phyloP scores from a whole-genome alignment of 208 protist species.

The Acanthamoeba culbertsoni region DNA sequence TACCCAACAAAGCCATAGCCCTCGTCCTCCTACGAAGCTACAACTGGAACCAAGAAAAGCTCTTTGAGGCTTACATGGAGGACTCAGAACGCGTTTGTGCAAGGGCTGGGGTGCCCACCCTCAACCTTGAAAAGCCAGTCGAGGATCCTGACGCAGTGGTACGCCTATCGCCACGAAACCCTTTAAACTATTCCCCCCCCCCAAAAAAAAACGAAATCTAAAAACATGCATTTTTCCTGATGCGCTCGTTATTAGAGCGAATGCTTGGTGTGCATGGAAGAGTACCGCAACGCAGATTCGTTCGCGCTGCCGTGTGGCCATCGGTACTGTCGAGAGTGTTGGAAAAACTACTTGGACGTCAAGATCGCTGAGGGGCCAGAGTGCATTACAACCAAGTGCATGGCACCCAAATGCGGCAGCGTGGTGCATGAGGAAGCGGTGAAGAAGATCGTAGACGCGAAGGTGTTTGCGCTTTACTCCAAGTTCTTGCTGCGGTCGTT shows the following conservation, averaged over 20 bases:
- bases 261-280: conserved; percentile 81
- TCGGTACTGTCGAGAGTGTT: conserved; percentile 81
- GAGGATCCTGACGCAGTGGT: conserved; percentile 35
- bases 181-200: neutral
- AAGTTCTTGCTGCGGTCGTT: conserved; percentile 76
- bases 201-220: neutral
- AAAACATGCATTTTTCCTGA: neutral
- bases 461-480: conserved; percentile 67
- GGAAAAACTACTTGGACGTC: conserved; percentile 73
- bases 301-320: conserved; percentile 78
- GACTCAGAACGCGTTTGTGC: conserved; percentile 69
- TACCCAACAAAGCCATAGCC: conserved; percentile 63
- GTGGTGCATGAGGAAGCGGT: conserved; percentile 75
- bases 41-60: conserved; percentile 79
- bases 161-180: neutral
- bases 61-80: conserved; percentile 81
- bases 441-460: conserved; percentile 62
- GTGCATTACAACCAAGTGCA: conserved; percentile 69
- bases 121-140: conserved; percentile 54
- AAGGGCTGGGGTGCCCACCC: conserved; percentile 68
- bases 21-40: conserved; percentile 60
- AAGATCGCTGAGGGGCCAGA: conserved; percentile 74
- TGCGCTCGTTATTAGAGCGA: neutral
- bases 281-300: conserved; percentile 59
- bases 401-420: conserved; percentile 73